Evolutionary conservation across 2,329 filamentous ascomycete species (phyloP), one percentile per base, ranked within the genome.

Genomic region (Eutypa lata): DNA sequence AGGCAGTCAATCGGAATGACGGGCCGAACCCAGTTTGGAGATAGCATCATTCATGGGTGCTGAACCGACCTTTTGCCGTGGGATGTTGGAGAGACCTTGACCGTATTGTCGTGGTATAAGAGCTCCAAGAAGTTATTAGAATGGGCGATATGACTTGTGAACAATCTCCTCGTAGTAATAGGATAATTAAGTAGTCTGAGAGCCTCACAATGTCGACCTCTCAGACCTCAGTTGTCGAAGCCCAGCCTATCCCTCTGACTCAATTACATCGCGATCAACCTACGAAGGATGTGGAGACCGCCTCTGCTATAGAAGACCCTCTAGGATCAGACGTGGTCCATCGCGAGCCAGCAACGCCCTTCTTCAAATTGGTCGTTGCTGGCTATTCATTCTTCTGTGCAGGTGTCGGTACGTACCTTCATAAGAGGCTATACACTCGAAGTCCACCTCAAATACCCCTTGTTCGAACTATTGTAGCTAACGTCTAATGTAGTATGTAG

Each of bases 321-420:
- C 26, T 53, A 6, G 54, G 48, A 5, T 31, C 16, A 3, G 53
- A 59, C 31, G 53, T 56, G 16, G 37, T 66, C 7, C 51, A 56
- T 14, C 58, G 57, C 22, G 61, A 67, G 47, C 31, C 58, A 14
- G 52, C 48, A 4, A 62, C 61, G 2, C 66, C 65, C 0, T 49
- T 71, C 19, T 54, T 80, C 35, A 84, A 82, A 61, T 66, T 87
- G 2, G 50, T 78, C 37, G 80, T 79, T 43, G 76, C 80, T 2
- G 79, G 77, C 0, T 79, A 86, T 56, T 83, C 82, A 0, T 88
- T 87, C 70, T 86, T 88, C 61, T 81, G 84, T 28, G 82, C 84
- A 0, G 84, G 85, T 0, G 73, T 82, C 47, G 42, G 42, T 45
- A 45, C 14, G 42, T 28, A 19, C 14, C 26, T 31, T 10, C 10